These are phyloP conservation scores for Nemania bipapillata DNA, from an alignment of 2,329 filamentous ascomycete genomes.

Conservation along the genomic window DNA sequence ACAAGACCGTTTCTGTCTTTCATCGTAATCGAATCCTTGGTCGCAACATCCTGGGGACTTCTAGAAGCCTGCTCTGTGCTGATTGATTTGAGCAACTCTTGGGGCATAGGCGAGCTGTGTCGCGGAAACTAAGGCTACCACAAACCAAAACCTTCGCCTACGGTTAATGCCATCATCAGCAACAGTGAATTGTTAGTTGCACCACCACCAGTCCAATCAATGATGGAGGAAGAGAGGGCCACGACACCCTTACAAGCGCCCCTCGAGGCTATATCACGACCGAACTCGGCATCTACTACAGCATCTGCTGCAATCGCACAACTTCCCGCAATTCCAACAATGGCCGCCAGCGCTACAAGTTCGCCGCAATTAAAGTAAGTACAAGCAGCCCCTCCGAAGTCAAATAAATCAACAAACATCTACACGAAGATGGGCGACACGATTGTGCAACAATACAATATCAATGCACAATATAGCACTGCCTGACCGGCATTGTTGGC, in stretches of 20 bases:
- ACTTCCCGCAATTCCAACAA: conserved; percentile 59
- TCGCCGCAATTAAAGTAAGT: conserved; percentile 62
- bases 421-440: not conserved
- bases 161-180: conserved; percentile 40
- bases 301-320: conserved; percentile 58
- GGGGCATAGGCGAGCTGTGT: conserved; percentile 40
- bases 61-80: conserved; percentile 24
- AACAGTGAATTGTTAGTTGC: conserved; percentile 40
- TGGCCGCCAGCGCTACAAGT: conserved; percentile 57
- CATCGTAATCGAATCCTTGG: not conserved
- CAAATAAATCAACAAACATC: conserved; percentile 1
- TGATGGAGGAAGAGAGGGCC: conserved; percentile 60
- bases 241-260: conserved; percentile 54
- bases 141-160: conserved; percentile 41
- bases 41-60: not conserved
- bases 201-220: conserved; percentile 44
- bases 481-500: conserved; percentile 9
- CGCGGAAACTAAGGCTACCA: conserved; percentile 35
- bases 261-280: conserved; percentile 62
- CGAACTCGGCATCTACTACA: conserved; percentile 61
- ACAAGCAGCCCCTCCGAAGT: conserved; percentile 22
- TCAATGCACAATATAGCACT: conserved; percentile 10
- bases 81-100: conserved; percentile 37
- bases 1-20: not conserved
- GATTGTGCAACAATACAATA: not conserved